Percentiles rank a stretch among this genome's conserved stretches.
Evolutionary conservation across 2,329 filamentous ascomycete species (phyloP).

Genomic region (Cytospora mali): DNA sequence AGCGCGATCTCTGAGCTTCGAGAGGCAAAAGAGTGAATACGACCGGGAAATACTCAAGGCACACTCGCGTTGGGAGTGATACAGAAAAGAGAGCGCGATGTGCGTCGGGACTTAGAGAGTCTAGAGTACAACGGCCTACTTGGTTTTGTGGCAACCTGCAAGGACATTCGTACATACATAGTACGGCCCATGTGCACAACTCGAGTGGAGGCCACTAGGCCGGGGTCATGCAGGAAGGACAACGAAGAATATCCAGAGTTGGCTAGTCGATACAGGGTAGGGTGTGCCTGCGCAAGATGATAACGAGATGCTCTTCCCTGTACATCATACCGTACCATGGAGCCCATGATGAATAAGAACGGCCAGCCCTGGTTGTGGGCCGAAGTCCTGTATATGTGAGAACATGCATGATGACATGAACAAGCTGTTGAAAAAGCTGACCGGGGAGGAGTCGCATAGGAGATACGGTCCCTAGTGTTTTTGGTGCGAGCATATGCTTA

Average conservation of each 20-base stretch:
- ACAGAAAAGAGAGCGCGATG: constrained; percentile 14
- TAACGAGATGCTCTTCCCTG: constrained; percentile 12
- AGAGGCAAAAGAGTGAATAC: constrained; percentile 4
- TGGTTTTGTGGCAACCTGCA: constrained; percentile 17
- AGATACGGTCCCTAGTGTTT: background rate
- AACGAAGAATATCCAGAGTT: constrained; percentile 10
- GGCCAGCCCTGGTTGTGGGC: constrained; percentile 6
- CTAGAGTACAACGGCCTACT: constrained; percentile 4
- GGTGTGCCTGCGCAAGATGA: constrained; percentile 6
- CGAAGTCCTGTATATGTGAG: background rate
- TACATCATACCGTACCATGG: background rate
- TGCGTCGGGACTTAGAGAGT: constrained; percentile 4
- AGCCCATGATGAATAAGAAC: constrained; percentile 4
- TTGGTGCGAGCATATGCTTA: background rate
- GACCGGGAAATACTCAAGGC: background rate
- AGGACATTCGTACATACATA: constrained; percentile 6
- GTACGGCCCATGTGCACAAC: constrained; percentile 1
- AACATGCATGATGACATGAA: constrained; percentile 9
- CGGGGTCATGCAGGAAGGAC: constrained; percentile 16
- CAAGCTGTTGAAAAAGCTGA: background rate
- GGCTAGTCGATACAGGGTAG: background rate
- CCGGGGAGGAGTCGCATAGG: background rate
- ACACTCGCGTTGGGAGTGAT: background rate
- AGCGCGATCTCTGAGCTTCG: constrained; percentile 3
- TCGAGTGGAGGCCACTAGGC: constrained; percentile 19